These are phyloP conservation scores for Russula abietina DNA, from an alignment of 768 basidiomycete genomes.

Conservation along the genomic window DNA sequence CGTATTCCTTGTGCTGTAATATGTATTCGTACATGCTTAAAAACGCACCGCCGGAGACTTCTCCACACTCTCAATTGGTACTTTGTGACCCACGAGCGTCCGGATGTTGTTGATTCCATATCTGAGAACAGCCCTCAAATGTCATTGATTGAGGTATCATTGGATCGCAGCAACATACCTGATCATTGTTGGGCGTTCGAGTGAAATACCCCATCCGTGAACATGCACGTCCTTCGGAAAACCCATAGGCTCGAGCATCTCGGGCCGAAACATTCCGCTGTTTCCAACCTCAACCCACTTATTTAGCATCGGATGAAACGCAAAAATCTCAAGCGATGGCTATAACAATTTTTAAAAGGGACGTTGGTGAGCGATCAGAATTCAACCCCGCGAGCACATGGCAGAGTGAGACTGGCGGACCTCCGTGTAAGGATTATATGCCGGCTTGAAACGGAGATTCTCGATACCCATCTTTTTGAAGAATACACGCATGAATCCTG, in stretches of 20 bases:
- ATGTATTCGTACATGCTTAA: slow-evolving; percentile 31
- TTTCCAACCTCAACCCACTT: slow-evolving; percentile 99
- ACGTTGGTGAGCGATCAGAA: slow-evolving; percentile 8
- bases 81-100: slow-evolving; percentile 95
- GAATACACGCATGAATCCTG: slow-evolving; percentile 98
- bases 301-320: slow-evolving; percentile 89
- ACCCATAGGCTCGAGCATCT: slow-evolving; percentile 99
- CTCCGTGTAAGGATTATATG: slow-evolving; percentile 98
- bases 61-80: slow-evolving; percentile 82
- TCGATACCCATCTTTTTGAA: slow-evolving; percentile 97
- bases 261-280: slow-evolving; percentile 99
- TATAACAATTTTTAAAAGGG: slow-evolving; percentile 29
- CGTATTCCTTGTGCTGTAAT: not conserved
- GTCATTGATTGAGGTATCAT: not conserved
- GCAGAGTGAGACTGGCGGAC: slow-evolving; percentile 33
- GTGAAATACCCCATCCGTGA: slow-evolving; percentile 91
- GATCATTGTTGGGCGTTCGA: slow-evolving; percentile 99
- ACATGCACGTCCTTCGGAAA: slow-evolving; percentile 95
- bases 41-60: slow-evolving; percentile 88
- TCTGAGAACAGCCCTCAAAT: slow-evolving; percentile 35
- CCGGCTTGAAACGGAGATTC: slow-evolving; percentile 94
- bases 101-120: slow-evolving; percentile 98
- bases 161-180: slow-evolving; percentile 45
- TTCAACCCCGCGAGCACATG: slow-evolving; percentile 2
- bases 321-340: slow-evolving; percentile 97